These are phyloP conservation scores for Leucocoprinus leucothites DNA, from an alignment of 768 basidiomycete genomes.

Conservation along the genomic window DNA sequence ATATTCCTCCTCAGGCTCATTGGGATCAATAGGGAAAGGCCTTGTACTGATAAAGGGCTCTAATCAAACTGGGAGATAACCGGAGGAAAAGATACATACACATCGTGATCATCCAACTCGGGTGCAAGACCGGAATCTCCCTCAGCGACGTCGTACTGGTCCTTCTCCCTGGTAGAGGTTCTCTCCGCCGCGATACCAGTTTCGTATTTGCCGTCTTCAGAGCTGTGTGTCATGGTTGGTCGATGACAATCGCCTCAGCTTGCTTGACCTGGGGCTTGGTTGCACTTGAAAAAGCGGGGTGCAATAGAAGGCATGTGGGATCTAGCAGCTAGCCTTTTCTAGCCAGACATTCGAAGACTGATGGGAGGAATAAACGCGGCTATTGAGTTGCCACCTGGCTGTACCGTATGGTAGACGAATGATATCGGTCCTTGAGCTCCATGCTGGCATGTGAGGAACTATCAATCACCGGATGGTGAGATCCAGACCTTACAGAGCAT, in stretches of 20 bases:
- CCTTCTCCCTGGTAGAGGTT: conserved; percentile 22
- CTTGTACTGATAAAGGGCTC: conserved; percentile 24
- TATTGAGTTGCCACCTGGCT: background rate
- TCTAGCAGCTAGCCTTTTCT: conserved; percentile 1
- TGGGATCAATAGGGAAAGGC: conserved; percentile 54
- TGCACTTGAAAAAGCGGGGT: conserved; percentile 1
- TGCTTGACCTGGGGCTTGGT: background rate
- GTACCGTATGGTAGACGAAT: conserved; percentile 4
- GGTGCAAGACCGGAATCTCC: conserved; percentile 5
- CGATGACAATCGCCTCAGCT: background rate
- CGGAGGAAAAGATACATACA: conserved; percentile 25
- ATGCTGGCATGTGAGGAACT: conserved; percentile 10
- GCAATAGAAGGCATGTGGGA: conserved; percentile 1
- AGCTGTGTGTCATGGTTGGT: conserved; percentile 1
- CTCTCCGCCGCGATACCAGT: conserved; percentile 11
- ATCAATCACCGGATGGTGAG: background rate
- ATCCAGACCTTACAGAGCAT: background rate
- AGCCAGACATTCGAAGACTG: background rate
- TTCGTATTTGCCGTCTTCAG: conserved; percentile 8
- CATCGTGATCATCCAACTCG: conserved; percentile 35
- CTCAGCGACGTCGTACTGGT: conserved; percentile 20
- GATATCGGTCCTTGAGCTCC: conserved; percentile 11
- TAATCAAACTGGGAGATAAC: background rate
- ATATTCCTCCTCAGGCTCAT: conserved; percentile 44
- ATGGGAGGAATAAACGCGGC: background rate